Conservation (phyloP, 768 basidiomycete genomes). For the Panellus pusillus region DNA sequence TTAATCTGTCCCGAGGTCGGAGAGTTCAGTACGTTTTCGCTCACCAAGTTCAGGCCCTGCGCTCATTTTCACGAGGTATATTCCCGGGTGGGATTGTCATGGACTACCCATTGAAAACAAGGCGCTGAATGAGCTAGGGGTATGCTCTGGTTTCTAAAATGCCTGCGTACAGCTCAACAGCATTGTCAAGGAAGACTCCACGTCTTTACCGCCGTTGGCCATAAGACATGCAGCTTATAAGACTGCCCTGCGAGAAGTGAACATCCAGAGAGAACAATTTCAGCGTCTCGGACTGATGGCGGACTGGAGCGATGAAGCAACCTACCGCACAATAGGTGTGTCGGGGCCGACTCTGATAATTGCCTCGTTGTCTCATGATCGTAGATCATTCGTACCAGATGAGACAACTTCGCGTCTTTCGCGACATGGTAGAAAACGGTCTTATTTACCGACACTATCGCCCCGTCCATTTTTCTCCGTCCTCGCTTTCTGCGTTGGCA, state of each 20-base stretch:
- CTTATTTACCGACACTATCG: slow-evolving; percentile 84
- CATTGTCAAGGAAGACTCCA: slow-evolving; percentile 41
- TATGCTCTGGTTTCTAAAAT: slow-evolving; percentile 31
- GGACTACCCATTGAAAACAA: slow-evolving; percentile 97
- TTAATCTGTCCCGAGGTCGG: slow-evolving; percentile 73
- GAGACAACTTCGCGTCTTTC: slow-evolving; percentile 81
- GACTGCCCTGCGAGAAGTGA: slow-evolving; percentile 74
- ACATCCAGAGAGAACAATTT: slow-evolving; percentile 78
- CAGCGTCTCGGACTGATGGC: slow-evolving; percentile 87
- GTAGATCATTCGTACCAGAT: slow-evolving; percentile 87
- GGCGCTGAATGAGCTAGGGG: slow-evolving; percentile 74
- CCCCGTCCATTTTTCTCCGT: slow-evolving; percentile 94
- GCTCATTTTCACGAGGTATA: slow-evolving; percentile 57
- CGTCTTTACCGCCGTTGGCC: slow-evolving; percentile 50
- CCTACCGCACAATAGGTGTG: slow-evolving; percentile 85
- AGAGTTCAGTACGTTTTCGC: slow-evolving; percentile 69
- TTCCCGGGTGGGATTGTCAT: slow-evolving; percentile 98
- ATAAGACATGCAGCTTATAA: slow-evolving; percentile 72
- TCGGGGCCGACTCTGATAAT: background rate
- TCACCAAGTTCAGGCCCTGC: background rate
- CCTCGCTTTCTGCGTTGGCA: slow-evolving; percentile 89
- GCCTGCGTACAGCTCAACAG: background rate
- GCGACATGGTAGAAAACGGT: slow-evolving; percentile 87
- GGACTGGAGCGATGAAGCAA: slow-evolving; percentile 71
- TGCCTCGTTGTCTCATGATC: no score